Conservation (phyloP, 495 filamentous ascomycete species). For the Xylaria scruposa region DNA sequence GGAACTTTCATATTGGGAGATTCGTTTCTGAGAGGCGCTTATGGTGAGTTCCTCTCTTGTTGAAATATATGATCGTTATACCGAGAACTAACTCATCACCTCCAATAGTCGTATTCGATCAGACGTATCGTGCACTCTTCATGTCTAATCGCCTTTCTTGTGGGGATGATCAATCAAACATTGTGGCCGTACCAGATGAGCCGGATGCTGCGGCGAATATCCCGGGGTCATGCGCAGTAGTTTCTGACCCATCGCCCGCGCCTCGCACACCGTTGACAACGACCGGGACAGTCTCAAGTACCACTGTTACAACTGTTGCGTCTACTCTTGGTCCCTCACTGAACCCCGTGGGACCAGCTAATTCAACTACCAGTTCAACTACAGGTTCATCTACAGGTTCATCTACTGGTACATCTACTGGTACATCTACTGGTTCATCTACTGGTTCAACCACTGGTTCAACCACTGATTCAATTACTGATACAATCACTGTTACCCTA, state of each 20-base stretch:
- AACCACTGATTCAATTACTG: too few species aligned
- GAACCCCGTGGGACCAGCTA: slow-evolving; percentile 5
- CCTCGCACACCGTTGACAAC: not conserved
- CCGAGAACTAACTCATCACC: not conserved
- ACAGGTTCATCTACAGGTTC: too few species aligned
- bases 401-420: too few species aligned
- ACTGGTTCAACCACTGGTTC: too few species aligned
- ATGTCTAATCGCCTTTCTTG: slow-evolving; percentile 41
- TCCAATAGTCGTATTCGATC: slow-evolving; percentile 39
- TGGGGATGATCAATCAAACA: slow-evolving; percentile 28
- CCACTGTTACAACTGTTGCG: not conserved
- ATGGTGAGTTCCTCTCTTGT: slow-evolving; percentile 41
- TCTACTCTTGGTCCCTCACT: not conserved
- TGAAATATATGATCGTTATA: not conserved
- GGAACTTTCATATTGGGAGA: slow-evolving; percentile 67
- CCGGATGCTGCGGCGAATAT: slow-evolving; percentile 37
- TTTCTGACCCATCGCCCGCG: not conserved
- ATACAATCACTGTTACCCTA: not conserved
- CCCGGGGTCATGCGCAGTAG: slow-evolving; percentile 32
- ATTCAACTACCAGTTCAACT: too few species aligned
- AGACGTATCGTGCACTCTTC: slow-evolving; percentile 38
- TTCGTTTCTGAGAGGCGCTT: slow-evolving; percentile 76
- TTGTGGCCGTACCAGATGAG: slow-evolving; percentile 37
- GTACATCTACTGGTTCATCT: too few species aligned
- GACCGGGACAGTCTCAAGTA: not conserved